These are phyloP conservation scores for Kwoniella sp. DNA, from an alignment of 768 basidiomycete genomes.

Conservation along the genomic window DNA sequence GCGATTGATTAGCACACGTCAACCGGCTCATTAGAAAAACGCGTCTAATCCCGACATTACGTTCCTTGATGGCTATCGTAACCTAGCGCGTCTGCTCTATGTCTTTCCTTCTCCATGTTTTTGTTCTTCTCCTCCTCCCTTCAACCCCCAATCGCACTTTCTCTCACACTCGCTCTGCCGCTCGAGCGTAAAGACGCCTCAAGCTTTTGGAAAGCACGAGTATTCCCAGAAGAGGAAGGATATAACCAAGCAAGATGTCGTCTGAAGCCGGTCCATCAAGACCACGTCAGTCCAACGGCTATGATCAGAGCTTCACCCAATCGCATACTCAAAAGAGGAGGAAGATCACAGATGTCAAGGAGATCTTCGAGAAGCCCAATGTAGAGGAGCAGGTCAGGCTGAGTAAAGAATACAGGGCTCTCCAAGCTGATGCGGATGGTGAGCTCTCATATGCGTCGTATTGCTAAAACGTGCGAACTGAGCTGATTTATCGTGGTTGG, in stretches of 20 bases:
- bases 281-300: neutral
- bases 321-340: slow-evolving; percentile 15
- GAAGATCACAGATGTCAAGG: slow-evolving; percentile 24
- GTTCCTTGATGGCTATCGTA: too few relatives aligned
- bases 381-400: slow-evolving; percentile 31
- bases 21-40: neutral
- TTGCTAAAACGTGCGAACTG: neutral
- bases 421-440: slow-evolving; percentile 43
- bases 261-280: slow-evolving; percentile 24
- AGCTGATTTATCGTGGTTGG: neutral
- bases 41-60: neutral
- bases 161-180: too few relatives aligned
- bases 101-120: too few relatives aligned
- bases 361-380: slow-evolving; percentile 32
- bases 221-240: too few relatives aligned
- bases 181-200: too few relatives aligned
- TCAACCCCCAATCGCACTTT: neutral
- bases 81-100: neutral
- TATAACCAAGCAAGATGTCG: neutral
- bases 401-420: slow-evolving; percentile 27
- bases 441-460: slow-evolving; percentile 14
- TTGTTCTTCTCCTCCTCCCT: neutral
- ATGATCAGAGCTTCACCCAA: neutral
- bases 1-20: neutral
- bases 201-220: too few relatives aligned